Percentiles rank a stretch among this genome's conserved stretches.
These are phyloP conservation scores for Diplosphaera chodatii DNA, from an alignment of 139 green algal species.

Conservation along the genomic window DNA sequence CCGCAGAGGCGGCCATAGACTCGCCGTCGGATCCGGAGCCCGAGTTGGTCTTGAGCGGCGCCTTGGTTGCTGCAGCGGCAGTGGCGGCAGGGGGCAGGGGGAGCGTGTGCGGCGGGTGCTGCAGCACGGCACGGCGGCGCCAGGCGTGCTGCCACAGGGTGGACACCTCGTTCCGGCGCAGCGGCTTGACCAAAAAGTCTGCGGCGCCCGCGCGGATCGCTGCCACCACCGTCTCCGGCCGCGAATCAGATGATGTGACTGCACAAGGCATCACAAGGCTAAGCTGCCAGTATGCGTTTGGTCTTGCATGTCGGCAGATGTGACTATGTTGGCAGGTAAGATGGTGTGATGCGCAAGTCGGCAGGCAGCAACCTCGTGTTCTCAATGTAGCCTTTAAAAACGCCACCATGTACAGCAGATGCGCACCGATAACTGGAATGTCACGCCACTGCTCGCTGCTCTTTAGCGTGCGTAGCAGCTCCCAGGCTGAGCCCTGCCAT, in stretches of 20 bases:
- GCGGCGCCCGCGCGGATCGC: constrained; percentile 41
- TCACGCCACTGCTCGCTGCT: neutral
- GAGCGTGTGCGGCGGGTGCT: neutral
- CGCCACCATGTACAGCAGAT: too few species aligned
- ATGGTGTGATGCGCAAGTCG: too few species aligned
- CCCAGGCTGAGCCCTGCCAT: constrained; percentile 13
- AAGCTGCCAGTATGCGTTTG: too few species aligned
- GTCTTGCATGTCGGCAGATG: too few species aligned
- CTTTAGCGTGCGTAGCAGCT: constrained; percentile 8
- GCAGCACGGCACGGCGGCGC: constrained; percentile 8
- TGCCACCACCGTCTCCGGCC: constrained; percentile 5
- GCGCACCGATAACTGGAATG: constrained; percentile 20
- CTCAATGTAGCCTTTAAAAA: too few species aligned
- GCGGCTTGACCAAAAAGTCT: constrained; percentile 73
- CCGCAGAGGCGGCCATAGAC: neutral
- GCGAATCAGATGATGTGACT: constrained; percentile 14
- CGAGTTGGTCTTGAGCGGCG: neutral
- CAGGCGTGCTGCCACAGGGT: constrained; percentile 69
- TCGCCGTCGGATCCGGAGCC: neutral
- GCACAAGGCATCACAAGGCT: neutral
- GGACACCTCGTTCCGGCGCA: constrained; percentile 64
- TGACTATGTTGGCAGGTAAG: too few species aligned
- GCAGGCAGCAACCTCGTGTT: too few species aligned
- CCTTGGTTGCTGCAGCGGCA: neutral
- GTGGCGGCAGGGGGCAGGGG: neutral